Percentiles rank a stretch among this genome's conserved stretches.
phyloP scores from a whole-genome alignment of 257 asterid species.

The Forsythia suspensa region DNA sequence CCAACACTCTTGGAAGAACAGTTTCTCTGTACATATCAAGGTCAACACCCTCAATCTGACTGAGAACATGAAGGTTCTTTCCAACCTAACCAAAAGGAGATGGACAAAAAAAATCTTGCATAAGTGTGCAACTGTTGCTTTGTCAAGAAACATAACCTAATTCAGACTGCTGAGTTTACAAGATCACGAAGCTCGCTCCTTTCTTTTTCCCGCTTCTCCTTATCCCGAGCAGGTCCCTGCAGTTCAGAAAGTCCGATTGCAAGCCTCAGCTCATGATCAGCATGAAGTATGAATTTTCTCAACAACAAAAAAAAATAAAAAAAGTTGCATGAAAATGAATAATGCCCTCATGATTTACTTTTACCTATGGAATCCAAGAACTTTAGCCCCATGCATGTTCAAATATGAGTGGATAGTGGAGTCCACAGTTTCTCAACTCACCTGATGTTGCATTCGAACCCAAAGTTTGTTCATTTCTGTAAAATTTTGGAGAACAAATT shows the following conservation, averaged over 20 bases:
- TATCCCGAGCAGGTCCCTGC: slow-evolving; percentile 97
- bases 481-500: slow-evolving; percentile 97
- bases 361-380: slow-evolving; percentile 39
- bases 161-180: slow-evolving; percentile 44
- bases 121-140: slow-evolving; percentile 30
- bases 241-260: slow-evolving; percentile 48
- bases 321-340: slow-evolving; percentile 39
- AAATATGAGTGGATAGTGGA: slow-evolving; percentile 35
- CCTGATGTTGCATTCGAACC: slow-evolving; percentile 99
- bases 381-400: slow-evolving; percentile 29
- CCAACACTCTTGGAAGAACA: slow-evolving; percentile 94
- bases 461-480: slow-evolving; percentile 99
- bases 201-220: slow-evolving; percentile 94
- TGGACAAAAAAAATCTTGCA: slow-evolving; percentile 25
- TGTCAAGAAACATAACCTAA: slow-evolving; percentile 20
- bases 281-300: slow-evolving; percentile 39
- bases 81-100: slow-evolving; percentile 71
- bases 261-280: slow-evolving; percentile 46
- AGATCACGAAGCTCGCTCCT: slow-evolving; percentile 99
- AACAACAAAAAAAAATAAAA: slow-evolving; percentile 11
- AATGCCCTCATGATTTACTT: slow-evolving; percentile 42
- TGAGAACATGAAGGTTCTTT: slow-evolving; percentile 93
- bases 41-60: slow-evolving; percentile 99
- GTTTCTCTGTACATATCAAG: slow-evolving; percentile 91
- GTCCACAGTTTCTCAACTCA: slow-evolving; percentile 46